phyloP scores from a whole-genome alignment of 768 basidiomycete genomes.

The Mycena venus region DNA sequence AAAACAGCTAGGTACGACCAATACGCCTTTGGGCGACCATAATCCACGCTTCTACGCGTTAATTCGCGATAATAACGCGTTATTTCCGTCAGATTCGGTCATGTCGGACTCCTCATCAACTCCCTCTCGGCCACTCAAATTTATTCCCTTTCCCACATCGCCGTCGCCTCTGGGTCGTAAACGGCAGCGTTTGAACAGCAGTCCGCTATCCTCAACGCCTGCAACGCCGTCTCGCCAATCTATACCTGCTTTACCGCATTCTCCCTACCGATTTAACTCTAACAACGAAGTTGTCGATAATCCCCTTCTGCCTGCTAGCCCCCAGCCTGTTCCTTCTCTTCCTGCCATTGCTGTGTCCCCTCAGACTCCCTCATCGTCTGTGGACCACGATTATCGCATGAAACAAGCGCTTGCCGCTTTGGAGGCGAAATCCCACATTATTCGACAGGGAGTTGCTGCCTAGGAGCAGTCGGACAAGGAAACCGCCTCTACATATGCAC shows the following conservation, averaged over 20 bases:
- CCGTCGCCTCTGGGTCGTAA: no score
- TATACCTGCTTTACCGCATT: no score
- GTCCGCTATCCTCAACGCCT: no score
- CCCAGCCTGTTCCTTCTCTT: not conserved
- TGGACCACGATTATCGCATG: not conserved
- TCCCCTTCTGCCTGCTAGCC: not conserved
- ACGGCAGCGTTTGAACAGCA: no score
- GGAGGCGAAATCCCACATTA: not conserved
- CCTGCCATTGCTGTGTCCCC: no score
- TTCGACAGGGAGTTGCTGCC: not conserved
- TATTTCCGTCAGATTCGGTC: not conserved
- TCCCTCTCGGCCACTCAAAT: no score
- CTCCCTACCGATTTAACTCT: not conserved
- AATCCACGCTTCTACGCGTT: not conserved
- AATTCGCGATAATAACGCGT: not conserved
- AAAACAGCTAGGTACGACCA: no score
- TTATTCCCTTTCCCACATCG: no score
- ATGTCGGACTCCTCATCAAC: not conserved
- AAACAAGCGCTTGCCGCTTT: not conserved
- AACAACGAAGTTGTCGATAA: constrained; percentile 6
- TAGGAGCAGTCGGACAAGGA: constrained; percentile 17
- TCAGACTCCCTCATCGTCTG: not conserved
- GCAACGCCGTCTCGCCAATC: no score
- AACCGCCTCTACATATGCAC: not conserved
- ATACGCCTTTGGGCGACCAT: no score